phyloP scores from a whole-genome alignment of 208 protist genomes.

The Phytomonas francai region DNA sequence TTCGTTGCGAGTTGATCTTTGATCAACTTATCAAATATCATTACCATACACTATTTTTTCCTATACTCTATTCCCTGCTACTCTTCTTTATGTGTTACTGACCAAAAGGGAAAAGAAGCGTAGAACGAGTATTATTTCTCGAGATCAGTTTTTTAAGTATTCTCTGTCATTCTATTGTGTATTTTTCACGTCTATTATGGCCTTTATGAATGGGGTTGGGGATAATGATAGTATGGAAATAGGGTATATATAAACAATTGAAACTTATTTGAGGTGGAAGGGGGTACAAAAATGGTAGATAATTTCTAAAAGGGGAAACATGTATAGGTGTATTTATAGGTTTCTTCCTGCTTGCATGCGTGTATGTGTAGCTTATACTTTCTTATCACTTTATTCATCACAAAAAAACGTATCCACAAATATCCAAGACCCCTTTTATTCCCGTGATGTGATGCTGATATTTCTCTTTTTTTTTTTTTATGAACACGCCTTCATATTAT shows the following conservation, averaged over 20 bases:
- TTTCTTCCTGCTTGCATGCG: not conserved
- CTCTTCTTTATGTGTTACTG: not conserved
- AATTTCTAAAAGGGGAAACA: not conserved
- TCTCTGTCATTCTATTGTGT: not conserved
- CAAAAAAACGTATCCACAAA: not conserved
- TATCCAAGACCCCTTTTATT: not conserved
- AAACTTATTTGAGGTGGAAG: not conserved
- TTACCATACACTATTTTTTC: not conserved
- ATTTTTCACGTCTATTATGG: not conserved
- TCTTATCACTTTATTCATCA: no score
- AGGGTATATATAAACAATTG: not conserved
- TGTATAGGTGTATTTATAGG: not conserved
- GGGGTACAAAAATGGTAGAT: no score
- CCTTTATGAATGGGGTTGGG: not conserved
- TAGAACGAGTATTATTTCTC: not conserved
- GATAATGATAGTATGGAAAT: not conserved
- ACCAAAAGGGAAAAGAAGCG: not conserved
- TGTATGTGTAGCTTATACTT: no score
- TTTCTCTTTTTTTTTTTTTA: slow-evolving; percentile 6
- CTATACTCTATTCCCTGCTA: not conserved
- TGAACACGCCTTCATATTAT: not conserved
- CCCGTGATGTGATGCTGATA: not conserved
- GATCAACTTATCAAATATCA: not conserved
- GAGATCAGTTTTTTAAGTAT: not conserved
- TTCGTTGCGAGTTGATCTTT: not conserved